A percentile compares a stretch with the other conserved stretches of the same genome.
phyloP scores from a whole-genome alignment of 805 yeast species.

The Candida endomychidarum region DNA sequence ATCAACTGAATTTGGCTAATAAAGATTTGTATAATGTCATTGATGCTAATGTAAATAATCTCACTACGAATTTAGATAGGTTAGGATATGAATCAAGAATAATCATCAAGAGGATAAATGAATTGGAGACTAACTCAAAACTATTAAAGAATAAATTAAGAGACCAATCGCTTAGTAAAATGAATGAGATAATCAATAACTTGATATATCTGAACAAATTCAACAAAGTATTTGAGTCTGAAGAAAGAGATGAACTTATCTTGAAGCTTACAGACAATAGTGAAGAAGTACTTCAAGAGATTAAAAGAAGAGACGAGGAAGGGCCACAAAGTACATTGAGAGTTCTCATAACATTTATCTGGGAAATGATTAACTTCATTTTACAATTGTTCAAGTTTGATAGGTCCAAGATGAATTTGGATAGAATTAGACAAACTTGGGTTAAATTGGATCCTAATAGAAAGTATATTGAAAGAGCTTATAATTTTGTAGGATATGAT shows the following conservation, averaged over 20 bases:
- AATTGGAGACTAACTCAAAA: conserved; percentile 35
- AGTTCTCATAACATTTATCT: conserved; percentile 28
- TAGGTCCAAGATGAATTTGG: conserved; percentile 42
- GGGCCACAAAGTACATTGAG: conserved; percentile 18
- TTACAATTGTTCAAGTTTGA: conserved; percentile 38
- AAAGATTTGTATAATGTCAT: conserved; percentile 31
- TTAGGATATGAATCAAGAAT: conserved; percentile 41
- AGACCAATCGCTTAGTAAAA: conserved; percentile 26
- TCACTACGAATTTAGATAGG: conserved; percentile 37
- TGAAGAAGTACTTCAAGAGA: conserved; percentile 10
- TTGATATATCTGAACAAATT: conserved; percentile 33
- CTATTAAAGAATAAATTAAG: conserved; percentile 28
- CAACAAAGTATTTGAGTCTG: conserved; percentile 28
- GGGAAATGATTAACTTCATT: conserved; percentile 32
- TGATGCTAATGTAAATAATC: conserved; percentile 27
- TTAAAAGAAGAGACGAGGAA: conserved; percentile 5
- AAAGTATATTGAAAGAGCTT: conserved; percentile 35
- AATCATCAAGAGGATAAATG: conserved; percentile 40
- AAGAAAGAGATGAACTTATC: conserved; percentile 29
- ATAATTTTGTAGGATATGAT: conserved; percentile 28
- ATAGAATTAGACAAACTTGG: conserved; percentile 40
- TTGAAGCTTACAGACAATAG: conserved; percentile 28
- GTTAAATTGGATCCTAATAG: conserved; percentile 42
- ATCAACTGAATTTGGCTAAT: conserved; percentile 25
- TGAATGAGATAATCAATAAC: conserved; percentile 24